phyloP scores from a whole-genome alignment of 2,329 filamentous ascomycete species.

The Annulohypoxylon truncatum region DNA sequence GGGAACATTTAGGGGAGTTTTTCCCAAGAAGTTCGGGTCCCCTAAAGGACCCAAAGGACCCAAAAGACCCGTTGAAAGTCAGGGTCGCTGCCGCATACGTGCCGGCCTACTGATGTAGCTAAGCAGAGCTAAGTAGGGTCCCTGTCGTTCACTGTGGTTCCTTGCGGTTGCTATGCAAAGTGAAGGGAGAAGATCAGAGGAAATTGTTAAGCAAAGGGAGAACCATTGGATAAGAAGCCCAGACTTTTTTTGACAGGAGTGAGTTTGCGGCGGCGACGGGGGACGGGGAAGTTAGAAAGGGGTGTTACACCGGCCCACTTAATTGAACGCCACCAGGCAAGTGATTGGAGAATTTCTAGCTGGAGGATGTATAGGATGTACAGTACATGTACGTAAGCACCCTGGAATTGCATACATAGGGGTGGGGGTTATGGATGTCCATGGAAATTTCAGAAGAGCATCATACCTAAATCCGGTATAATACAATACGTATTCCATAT shows the following conservation, averaged over 20 bases:
- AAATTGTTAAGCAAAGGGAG: slow-evolving; percentile 21
- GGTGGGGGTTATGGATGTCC: slow-evolving; percentile 13
- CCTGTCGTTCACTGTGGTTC: slow-evolving; percentile 21
- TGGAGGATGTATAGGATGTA: neutral
- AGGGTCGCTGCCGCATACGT: slow-evolving; percentile 37
- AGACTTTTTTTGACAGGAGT: slow-evolving; percentile 24
- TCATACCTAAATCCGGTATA: slow-evolving; percentile 18
- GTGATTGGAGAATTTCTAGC: neutral
- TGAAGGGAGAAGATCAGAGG: slow-evolving; percentile 39
- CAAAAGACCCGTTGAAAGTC: slow-evolving; percentile 22
- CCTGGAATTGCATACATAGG: slow-evolving; percentile 9
- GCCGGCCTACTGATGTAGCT: slow-evolving; percentile 22
- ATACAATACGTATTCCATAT: slow-evolving; percentile 6
- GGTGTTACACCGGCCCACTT: slow-evolving; percentile 18
- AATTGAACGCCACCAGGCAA: slow-evolving; percentile 20
- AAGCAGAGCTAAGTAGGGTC: slow-evolving; percentile 3
- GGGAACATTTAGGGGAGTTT: neutral
- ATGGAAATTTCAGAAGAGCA: slow-evolving; percentile 16
- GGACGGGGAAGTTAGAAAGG: slow-evolving; percentile 14
- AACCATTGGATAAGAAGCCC: slow-evolving; percentile 38
- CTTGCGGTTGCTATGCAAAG: slow-evolving; percentile 20
- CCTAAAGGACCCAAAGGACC: neutral
- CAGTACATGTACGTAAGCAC: slow-evolving; percentile 13
- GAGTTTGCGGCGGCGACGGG: slow-evolving; percentile 34
- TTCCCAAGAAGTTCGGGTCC: slow-evolving; percentile 3